Base-by-base conservation (phyloP, 1,284 basidiomycete genomes). In the Ustilago trichophora region DNA sequence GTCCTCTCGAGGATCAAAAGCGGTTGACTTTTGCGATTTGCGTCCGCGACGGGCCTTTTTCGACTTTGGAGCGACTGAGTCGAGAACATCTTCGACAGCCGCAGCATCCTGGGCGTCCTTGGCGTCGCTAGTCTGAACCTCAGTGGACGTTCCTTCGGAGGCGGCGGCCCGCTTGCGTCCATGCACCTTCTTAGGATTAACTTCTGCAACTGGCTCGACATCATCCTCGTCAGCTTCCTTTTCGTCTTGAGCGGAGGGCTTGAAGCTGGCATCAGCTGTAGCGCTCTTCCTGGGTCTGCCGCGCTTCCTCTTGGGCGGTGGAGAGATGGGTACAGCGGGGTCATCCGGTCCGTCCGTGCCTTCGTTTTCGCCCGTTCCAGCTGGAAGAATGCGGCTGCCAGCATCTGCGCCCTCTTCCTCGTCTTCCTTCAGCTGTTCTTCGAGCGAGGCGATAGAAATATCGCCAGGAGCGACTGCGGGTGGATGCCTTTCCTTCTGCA, bases 371-470 rank as follows among this genome's bases (percentile, higher is more conserved):
- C 26, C 13, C 15, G 18, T n/a, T 25, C 22, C 37, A 13, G n/a
- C 37, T 16, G 27, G 27, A 24, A 16, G n/a, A 24, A 29, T 6
- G 18, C 3, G 29, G 27, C 6, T 27, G 19, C 26, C 38, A 25
- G 25, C 8, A 7, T 41, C 36, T 3, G 12, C 16, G 19, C 29
- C 38, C 5, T 45, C 38, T 18, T 25, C 29, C 25, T 41, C 47
- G 13, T 42, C 42, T 6, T 27, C 46, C n/a, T 43, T 37, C 11
- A 51, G 19, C 10, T 46, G 47, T 34, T 51, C 42, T 41, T 55
- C 63, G 11, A 68, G 50, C 16, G 54, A 62, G 7, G 58, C 58
- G 18, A 68, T 63, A 6, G 65, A 68, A 10, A 53, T 18, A 18
- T 62, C 38, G 2, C 54, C 58, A 9, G 33, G 16, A 29, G 21